phyloP scores from a whole-genome alignment of 257 asterid species.

The Solanum peruvianum region DNA sequence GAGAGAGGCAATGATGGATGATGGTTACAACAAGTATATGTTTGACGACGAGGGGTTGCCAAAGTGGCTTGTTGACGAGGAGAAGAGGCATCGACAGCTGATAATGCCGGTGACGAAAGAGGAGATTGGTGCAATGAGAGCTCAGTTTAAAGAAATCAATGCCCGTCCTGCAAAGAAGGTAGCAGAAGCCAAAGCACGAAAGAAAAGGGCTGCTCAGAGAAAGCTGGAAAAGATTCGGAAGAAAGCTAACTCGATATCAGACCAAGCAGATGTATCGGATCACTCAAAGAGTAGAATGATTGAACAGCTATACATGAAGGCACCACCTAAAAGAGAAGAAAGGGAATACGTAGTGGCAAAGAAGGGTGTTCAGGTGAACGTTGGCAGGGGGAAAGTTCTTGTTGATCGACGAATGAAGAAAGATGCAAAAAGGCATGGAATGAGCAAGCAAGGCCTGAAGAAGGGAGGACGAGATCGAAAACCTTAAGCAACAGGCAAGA shows the following conservation, averaged over 20 bases:
- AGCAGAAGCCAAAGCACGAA: constrained; percentile 79
- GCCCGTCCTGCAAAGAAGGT: constrained; percentile 92
- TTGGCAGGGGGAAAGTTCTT: constrained; percentile 63
- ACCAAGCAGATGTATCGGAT: constrained; percentile 61
- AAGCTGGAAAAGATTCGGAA: constrained; percentile 62
- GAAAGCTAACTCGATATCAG: constrained; percentile 76
- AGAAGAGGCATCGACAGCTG: constrained; percentile 49
- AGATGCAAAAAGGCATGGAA: constrained; percentile 47
- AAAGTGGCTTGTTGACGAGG: constrained; percentile 73
- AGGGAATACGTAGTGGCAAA: constrained; percentile 82
- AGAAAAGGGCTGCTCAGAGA: constrained; percentile 51
- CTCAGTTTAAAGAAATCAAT: constrained; percentile 65
- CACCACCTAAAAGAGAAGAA: constrained; percentile 32
- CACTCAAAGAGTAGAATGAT: constrained; percentile 75
- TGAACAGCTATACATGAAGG: constrained; percentile 66
- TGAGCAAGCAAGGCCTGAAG: constrained; percentile 34
- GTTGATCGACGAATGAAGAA: constrained; percentile 85
- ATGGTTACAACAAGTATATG: constrained; percentile 80
- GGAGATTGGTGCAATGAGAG: constrained; percentile 65
- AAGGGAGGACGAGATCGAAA: constrained; percentile 51
- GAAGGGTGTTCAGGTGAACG: constrained; percentile 75
- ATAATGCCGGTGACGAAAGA: constrained; percentile 69
- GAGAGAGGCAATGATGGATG: constrained; percentile 71
- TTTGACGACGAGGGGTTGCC: constrained; percentile 69
- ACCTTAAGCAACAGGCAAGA: neutral